Evolutionary conservation across 345 rosid genomes (phyloP), one percentile per base, ranked within the genome.

Genomic region (Mallotus nudiflorus): DNA sequence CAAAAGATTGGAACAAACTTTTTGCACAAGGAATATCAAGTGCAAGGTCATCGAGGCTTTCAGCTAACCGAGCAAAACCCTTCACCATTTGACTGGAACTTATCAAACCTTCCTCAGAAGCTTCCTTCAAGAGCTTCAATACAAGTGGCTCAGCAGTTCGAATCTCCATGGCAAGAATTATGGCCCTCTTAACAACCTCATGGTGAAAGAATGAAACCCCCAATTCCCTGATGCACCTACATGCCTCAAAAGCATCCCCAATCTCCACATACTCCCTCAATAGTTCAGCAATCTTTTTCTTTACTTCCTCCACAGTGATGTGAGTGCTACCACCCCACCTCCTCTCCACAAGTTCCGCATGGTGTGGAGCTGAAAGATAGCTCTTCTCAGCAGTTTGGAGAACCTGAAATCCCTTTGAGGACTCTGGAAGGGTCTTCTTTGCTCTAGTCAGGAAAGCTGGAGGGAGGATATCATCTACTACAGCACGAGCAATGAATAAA

Each of bases 321-420:
- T 86, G 99, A 52, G 93, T 96, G 59, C 96, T 88, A 62, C 99
- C 99, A 67, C 99, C 99, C 98, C 99, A 96, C 79, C 82, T 92
- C 83, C 88, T 92, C 85, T 92, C 98, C 79, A 96, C 83, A 81
- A 92, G 91, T 62, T 96, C 98, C 2, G 99, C 99, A 59, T 96
- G 99, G 81, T 96, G 99, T 10, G 99, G 98, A 35, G 99, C 99
- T n/a, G 97, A 92, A 64, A 96, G 98, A 71, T 96, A 86, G 80
- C 91, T 90, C 88, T 91, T 96, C 70, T 88, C 97, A 18, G 97
- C 95, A 62, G 92, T 92, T 57, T 86, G 86, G 54, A 92, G 82
- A 56, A 88, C 94, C 78, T 90, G 91, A 67, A 80, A 89, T 35
- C 98, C 97, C 82, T 88, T 89, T 0, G 97, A 89, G 51, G 91